Base-by-base conservation (phyloP, 2,329 filamentous ascomycete genomes). In the Colletotrichum eleusines region DNA sequence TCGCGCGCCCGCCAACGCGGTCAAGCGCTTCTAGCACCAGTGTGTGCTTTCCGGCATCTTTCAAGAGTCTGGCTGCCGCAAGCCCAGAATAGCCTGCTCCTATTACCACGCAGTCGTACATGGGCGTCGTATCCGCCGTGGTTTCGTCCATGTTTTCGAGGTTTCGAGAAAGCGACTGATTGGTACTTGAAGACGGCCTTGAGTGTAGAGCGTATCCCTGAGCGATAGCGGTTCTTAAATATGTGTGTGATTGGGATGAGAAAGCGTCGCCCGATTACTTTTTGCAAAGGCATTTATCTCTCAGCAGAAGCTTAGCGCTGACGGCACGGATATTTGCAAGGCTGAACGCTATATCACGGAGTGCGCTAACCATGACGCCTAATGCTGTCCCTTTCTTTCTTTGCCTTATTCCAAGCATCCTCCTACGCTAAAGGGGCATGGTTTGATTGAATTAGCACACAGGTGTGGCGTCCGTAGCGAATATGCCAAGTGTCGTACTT, bases 51-150 rank as follows among this genome's bases (percentile, higher is more conserved):
- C 64, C 69, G 11, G 66, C 46, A 9, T 73, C 64, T 16, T 65
- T 60, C n/a, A 73, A 54, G 20, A 48, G 44, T 26, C 66, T 63
- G 11, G 71, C 71, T 16, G 70, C 68, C 7, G 66, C 38, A 14
- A 73, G 67, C 18, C 67, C 62, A 16, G 71, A 70, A 38, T 72
- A 66, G 2, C 70, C 72, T 8, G 61, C 72, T n/a, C 72, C 72
- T 38, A 73, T 59, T 35, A 73, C 35, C 3, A 74, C 60, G 58
- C 66, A 73, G n/a, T 73, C 64, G 58, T 74, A 69, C 16, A 35
- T 68, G 12, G 35, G n/a, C 33, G 26, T 23, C 12, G 9, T 28
- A 8, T 61, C 58, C 12, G 44, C 14, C 31, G 26, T 2, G 9
- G 57, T 14, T 23, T 58, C 33, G 44, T 46, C 38, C 64, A 71